A percentile compares a stretch with the other conserved stretches of the same genome.
phyloP scores from a whole-genome alignment of 208 protist species.

The Acanthamoeba polyphaga region DNA sequence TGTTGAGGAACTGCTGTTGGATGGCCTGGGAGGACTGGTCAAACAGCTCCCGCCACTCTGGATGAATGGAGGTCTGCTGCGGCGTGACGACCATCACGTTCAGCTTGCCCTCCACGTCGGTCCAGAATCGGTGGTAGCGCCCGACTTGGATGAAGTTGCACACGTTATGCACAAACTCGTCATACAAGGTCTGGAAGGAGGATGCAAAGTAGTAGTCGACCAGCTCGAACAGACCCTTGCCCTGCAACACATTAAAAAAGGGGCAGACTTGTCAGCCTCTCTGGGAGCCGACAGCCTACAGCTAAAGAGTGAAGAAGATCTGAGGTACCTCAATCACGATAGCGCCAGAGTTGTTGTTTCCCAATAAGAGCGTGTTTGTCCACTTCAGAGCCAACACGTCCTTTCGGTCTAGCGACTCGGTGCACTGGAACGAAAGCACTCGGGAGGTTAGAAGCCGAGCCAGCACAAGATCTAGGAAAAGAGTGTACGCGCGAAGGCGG shows the following conservation, averaged over 20 bases:
- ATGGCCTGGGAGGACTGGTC: slow-evolving; percentile 36
- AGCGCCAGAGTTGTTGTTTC: slow-evolving; percentile 55
- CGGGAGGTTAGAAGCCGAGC: background rate
- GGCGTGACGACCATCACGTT: slow-evolving; percentile 68
- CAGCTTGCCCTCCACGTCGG: slow-evolving; percentile 29
- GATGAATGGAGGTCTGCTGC: slow-evolving; percentile 8
- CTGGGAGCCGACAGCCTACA: background rate
- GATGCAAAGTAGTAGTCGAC: slow-evolving; percentile 73
- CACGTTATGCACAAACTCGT: slow-evolving; percentile 62
- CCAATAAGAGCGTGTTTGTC: slow-evolving; percentile 72
- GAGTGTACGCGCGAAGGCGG: background rate
- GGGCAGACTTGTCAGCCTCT: background rate
- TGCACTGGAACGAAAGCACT: background rate
- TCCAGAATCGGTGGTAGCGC: slow-evolving; percentile 62
- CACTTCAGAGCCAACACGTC: slow-evolving; percentile 66
- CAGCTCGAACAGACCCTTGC: slow-evolving; percentile 76
- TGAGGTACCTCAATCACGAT: slow-evolving; percentile 41
- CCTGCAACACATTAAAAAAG: background rate
- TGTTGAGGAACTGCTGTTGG: slow-evolving; percentile 54
- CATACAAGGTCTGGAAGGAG: slow-evolving; percentile 70
- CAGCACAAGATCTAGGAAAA: no score
- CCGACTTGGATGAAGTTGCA: slow-evolving; percentile 77
- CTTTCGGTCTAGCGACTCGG: slow-evolving; percentile 43
- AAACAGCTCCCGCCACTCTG: slow-evolving; percentile 59
- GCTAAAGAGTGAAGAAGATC: background rate